These are phyloP conservation scores for Corynespora cassiicola DNA, from an alignment of 2,329 filamentous ascomycete genomes.

Conservation along the genomic window DNA sequence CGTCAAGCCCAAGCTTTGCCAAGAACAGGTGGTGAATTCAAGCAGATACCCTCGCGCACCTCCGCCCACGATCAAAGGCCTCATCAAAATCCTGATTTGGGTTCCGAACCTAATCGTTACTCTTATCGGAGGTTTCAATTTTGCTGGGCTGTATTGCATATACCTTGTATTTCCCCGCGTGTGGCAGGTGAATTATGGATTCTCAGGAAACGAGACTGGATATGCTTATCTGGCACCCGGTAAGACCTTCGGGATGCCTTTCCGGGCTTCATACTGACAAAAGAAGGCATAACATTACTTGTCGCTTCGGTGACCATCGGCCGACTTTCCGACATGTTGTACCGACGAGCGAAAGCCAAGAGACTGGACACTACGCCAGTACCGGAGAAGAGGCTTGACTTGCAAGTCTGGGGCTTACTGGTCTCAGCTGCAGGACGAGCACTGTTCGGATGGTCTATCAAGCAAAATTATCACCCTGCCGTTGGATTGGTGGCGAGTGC, in stretches of 20 bases:
- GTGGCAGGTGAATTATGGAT: slow-evolving; percentile 40
- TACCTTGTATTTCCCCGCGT: slow-evolving; percentile 31
- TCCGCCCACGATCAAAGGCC: slow-evolving; percentile 27
- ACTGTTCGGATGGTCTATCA: slow-evolving; percentile 52
- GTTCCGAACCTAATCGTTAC: slow-evolving; percentile 37
- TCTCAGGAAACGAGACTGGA: slow-evolving; percentile 42
- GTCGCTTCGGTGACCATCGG: slow-evolving; percentile 47
- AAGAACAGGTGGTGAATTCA: slow-evolving; percentile 19
- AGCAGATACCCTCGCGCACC: slow-evolving; percentile 23
- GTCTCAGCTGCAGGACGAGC: slow-evolving; percentile 45
- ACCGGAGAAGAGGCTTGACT: slow-evolving; percentile 48
- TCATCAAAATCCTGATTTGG: slow-evolving; percentile 32
- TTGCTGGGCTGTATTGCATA: slow-evolving; percentile 34
- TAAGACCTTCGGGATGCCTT: not conserved
- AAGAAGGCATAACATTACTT: slow-evolving; percentile 33
- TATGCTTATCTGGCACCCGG: slow-evolving; percentile 46
- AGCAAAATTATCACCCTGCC: slow-evolving; percentile 27
- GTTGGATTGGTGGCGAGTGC: slow-evolving; percentile 33
- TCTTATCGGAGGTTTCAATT: slow-evolving; percentile 34
- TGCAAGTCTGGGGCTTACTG: slow-evolving; percentile 50
- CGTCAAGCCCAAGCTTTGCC: slow-evolving; percentile 18
- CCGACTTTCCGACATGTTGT: slow-evolving; percentile 46
- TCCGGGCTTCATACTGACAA: not conserved
- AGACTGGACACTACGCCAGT: slow-evolving; percentile 31
- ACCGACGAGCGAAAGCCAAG: slow-evolving; percentile 32